phyloP scores from a whole-genome alignment of 768 basidiomycete species.

The Phanerochaete carnosa region DNA sequence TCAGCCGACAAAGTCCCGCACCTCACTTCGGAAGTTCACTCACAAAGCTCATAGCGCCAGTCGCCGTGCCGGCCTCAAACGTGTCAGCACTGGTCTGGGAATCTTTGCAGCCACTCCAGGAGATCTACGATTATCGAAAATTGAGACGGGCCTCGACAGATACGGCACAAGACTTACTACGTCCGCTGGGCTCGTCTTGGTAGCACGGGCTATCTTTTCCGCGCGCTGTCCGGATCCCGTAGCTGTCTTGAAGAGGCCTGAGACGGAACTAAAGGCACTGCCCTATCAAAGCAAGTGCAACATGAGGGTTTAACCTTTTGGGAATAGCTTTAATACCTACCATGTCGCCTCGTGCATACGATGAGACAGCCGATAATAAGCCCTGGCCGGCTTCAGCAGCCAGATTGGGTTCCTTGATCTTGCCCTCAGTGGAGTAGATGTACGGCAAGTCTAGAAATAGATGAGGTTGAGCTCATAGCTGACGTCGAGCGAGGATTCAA shows the following conservation, averaged over 20 bases:
- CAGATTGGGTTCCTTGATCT: conserved; percentile 91
- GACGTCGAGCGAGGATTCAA: background rate
- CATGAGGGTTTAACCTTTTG: background rate
- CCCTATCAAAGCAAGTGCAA: conserved; percentile 23
- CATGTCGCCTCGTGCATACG: conserved; percentile 79
- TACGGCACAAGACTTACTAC: conserved; percentile 51
- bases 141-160: background rate
- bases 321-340: conserved; percentile 14
- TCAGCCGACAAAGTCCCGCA: conserved; percentile 3
- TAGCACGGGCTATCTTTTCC: conserved; percentile 45
- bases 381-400: conserved; percentile 86
- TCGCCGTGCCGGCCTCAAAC: conserved; percentile 63
- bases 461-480: background rate
- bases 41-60: conserved; percentile 83
- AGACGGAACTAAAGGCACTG: conserved; percentile 71
- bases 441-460: conserved; percentile 33
- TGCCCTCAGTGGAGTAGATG: conserved; percentile 91
- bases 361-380: conserved; percentile 70
- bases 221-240: conserved; percentile 66
- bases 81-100: conserved; percentile 83
- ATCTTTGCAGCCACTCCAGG: conserved; percentile 84
- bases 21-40: conserved; percentile 21
- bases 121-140: conserved; percentile 47
- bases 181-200: conserved; percentile 84
- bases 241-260: conserved; percentile 71